phyloP scores from a whole-genome alignment of 495 filamentous ascomycete genomes.

The Viridothelium virens region DNA sequence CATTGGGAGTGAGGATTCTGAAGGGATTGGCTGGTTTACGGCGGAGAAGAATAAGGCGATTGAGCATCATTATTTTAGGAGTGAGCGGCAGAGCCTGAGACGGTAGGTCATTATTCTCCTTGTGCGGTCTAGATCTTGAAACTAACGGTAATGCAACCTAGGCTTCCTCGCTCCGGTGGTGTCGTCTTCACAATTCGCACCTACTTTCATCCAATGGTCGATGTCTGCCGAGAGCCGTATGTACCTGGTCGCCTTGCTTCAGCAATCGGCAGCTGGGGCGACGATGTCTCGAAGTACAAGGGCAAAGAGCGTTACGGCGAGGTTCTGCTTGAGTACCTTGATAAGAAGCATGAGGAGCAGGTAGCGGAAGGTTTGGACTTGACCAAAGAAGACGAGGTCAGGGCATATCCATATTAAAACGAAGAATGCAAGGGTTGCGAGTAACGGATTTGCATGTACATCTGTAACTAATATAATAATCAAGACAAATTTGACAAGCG shows the following conservation, averaged over 20 bases:
- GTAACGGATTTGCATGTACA: not conserved
- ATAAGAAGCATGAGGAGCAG: conserved; percentile 71
- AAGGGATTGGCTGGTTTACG: conserved; percentile 61
- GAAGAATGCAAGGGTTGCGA: not conserved
- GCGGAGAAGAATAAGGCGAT: conserved; percentile 72
- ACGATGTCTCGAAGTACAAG: conserved; percentile 78
- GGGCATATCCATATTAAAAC: conserved; percentile 20
- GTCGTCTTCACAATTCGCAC: conserved; percentile 48
- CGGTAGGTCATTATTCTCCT: conserved; percentile 31
- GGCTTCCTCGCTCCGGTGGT: conserved; percentile 61
- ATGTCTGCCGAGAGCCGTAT: conserved; percentile 35
- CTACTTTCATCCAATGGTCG: conserved; percentile 37
- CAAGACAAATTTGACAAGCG: too few relatives aligned
- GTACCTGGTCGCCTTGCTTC: conserved; percentile 36
- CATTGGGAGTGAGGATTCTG: conserved; percentile 66
- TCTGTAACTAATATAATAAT: not conserved
- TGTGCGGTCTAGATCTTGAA: not conserved
- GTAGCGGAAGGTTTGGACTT: conserved; percentile 48
- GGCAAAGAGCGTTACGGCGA: conserved; percentile 72
- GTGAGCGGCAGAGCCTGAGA: conserved; percentile 69
- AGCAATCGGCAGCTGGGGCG: conserved; percentile 66
- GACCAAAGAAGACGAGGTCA: conserved; percentile 30
- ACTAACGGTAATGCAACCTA: conserved; percentile 6
- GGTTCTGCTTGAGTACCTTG: conserved; percentile 75
- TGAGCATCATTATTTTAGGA: conserved; percentile 68